These are phyloP conservation scores for Yarrowia sp. DNA, from an alignment of 805 yeast genomes.

Conservation along the genomic window DNA sequence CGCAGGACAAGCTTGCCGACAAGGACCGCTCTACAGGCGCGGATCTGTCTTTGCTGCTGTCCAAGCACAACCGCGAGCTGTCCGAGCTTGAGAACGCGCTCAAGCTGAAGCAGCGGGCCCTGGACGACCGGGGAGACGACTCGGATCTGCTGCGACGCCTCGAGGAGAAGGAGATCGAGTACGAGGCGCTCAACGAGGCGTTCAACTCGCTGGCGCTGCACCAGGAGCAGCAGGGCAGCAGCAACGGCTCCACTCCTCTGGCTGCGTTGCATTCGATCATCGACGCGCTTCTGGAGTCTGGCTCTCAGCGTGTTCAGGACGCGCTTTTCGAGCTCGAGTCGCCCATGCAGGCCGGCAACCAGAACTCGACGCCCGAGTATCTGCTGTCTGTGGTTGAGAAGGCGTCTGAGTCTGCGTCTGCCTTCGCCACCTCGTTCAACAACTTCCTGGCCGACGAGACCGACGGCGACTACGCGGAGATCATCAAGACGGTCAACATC, in stretches of 20 bases:
- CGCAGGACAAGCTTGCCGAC: constrained; percentile 56
- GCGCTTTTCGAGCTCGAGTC: constrained; percentile 65
- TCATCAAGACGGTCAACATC: constrained; percentile 61
- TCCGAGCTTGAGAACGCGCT: constrained; percentile 47
- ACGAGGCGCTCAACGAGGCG: constrained; percentile 76
- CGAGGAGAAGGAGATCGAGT: constrained; percentile 69
- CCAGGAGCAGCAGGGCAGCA: constrained; percentile 35
- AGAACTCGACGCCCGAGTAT: constrained; percentile 68
- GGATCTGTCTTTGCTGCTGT: constrained; percentile 57
- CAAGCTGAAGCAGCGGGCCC: constrained; percentile 38
- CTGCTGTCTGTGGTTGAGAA: constrained; percentile 67
- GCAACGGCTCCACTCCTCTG: constrained; percentile 52
- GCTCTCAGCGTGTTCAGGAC: constrained; percentile 71
- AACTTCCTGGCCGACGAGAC: constrained; percentile 73
- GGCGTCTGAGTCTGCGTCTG: constrained; percentile 68
- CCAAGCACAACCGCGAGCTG: constrained; percentile 63
- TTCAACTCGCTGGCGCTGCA: constrained; percentile 48
- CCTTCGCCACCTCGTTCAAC: constrained; percentile 75
- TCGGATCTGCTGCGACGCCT: constrained; percentile 43
- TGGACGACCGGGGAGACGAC: constrained; percentile 38
- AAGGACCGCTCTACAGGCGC: constrained; percentile 62
- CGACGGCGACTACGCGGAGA: constrained; percentile 57
- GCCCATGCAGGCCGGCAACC: constrained; percentile 80
- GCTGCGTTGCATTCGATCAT: constrained; percentile 53
- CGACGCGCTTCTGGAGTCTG: constrained; percentile 69